Evolutionary conservation across 768 basidiomycete genomes (phyloP), one percentile per base, ranked within the genome.

Genomic region (Tephrocybe rancida): DNA sequence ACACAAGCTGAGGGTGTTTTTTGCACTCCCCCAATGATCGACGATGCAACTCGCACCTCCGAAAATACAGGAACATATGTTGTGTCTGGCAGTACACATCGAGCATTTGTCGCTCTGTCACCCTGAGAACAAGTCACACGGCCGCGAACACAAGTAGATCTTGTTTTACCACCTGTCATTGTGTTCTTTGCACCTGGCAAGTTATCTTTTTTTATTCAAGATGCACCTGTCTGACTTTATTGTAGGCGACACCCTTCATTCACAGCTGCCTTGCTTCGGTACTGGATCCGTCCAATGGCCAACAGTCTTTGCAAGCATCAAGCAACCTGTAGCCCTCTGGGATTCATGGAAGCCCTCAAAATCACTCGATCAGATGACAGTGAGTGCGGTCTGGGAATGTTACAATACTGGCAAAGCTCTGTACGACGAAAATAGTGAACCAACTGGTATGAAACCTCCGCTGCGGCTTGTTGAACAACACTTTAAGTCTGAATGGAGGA

Each of bases 401-500:
- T 45, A 53, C 32, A 39, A 34, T 27, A 39, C 14, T 13, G 52
- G 52, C 3, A 44, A 53, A 19, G 34, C 44, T 10, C 29, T 53
- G 3, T 27, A 44, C 13, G 30, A 9, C 14, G 19, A 13, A 1
- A 30, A n/a, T 8, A 44, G 52, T 5, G 26, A 24, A 19, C 52
- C 25, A 11, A 46, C 52, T 24, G 52, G 44, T 3, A 46, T 37
- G 44, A 46, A 46, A 44, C 52, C 44, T 21, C 52, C 52, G 26
- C 35, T 53, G 4, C 35, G 52, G 37, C 39, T 53, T 5, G 52
- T 53, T 24, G 52, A 53, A 18, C 32, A 53, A 18, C 44, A 53
- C 22, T 53, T 53, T 18, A 34, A 47, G 7, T 35, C 52, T 14
- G 26, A 47, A 16, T 53, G 52, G 52, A 43, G 43, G 7, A 22